Percentiles rank a stretch among this genome's conserved stretches.
phyloP scores from a whole-genome alignment of 331 rosid species.

The Ulmus americana region DNA sequence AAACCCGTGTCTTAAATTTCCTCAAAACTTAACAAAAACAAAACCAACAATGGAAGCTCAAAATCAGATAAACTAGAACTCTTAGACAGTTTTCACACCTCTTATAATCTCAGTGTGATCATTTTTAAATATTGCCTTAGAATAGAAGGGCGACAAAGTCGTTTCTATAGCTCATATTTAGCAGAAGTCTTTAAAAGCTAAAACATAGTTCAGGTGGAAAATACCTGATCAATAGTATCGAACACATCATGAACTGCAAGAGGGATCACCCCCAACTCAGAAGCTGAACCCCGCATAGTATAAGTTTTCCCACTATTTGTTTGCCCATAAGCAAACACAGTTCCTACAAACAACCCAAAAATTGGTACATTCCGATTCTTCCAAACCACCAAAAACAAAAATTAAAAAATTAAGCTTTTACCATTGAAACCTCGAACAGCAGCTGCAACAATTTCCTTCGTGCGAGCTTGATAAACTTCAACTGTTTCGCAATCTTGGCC shows the following conservation, averaged over 20 bases:
- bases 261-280: constrained; percentile 82
- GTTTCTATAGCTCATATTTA: too few relatives aligned
- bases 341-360: constrained; percentile 39
- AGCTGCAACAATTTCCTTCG: constrained; percentile 64
- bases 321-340: constrained; percentile 94
- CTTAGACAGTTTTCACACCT: too few relatives aligned
- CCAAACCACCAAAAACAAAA: neutral
- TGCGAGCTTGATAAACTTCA: constrained; percentile 62
- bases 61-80: too few relatives aligned
- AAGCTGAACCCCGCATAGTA: constrained; percentile 74
- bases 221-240: constrained; percentile 53
- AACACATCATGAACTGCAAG: constrained; percentile 70
- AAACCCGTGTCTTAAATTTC: too few relatives aligned
- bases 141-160: too few relatives aligned
- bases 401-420: constrained; percentile 1
- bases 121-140: too few relatives aligned
- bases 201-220: neutral
- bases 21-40: too few relatives aligned
- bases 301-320: constrained; percentile 93
- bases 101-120: too few relatives aligned
- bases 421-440: constrained; percentile 88
- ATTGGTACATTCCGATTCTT: neutral
- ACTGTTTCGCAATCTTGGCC: constrained; percentile 47
- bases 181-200: too few relatives aligned
- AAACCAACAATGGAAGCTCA: too few relatives aligned